Percentiles rank a stretch among this genome's conserved stretches.
Conservation (phyloP, 2,329 filamentous ascomycete genomes). For the Phialophora expanda region DNA sequence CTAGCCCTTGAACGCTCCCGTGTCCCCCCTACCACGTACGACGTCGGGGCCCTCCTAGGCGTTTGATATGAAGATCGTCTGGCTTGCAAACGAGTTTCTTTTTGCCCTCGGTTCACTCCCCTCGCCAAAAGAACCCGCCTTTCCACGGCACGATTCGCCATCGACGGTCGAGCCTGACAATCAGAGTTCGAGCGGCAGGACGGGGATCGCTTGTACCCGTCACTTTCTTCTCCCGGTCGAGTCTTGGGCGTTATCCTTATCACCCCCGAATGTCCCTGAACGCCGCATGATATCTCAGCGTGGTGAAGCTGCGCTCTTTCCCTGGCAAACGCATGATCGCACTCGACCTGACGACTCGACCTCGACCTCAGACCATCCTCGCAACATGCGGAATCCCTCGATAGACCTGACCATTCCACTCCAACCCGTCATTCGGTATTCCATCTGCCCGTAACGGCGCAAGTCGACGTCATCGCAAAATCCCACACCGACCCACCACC, state of each 20-base stretch:
- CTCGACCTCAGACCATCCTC: neutral
- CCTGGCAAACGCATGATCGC: slow-evolving; percentile 10
- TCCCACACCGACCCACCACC: neutral
- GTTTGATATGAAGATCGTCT: neutral
- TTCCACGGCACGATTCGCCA: slow-evolving; percentile 4
- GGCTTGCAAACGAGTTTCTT: neutral
- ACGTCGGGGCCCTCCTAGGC: neutral
- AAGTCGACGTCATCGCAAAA: slow-evolving; percentile 17
- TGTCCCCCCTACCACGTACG: neutral
- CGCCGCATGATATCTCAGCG: slow-evolving; percentile 16
- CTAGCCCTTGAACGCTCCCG: neutral
- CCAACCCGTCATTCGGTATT: neutral
- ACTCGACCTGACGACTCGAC: slow-evolving; percentile 10
- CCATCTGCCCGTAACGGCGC: neutral
- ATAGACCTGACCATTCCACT: slow-evolving; percentile 2
- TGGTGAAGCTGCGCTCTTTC: slow-evolving; percentile 12
- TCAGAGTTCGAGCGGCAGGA: neutral
- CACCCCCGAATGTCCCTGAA: slow-evolving; percentile 3
- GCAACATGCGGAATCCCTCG: slow-evolving; percentile 14
- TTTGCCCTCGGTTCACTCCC: neutral
- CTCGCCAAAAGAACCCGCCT: neutral
- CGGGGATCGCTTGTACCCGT: slow-evolving; percentile 5
- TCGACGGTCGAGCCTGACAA: neutral
- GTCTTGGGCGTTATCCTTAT: slow-evolving; percentile 9
- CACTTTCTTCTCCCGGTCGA: slow-evolving; percentile 12